Percentiles rank a stretch among this genome's conserved stretches.
Conservation (phyloP, 2,329 filamentous ascomycete genomes). For the Neonectria coccinea region DNA sequence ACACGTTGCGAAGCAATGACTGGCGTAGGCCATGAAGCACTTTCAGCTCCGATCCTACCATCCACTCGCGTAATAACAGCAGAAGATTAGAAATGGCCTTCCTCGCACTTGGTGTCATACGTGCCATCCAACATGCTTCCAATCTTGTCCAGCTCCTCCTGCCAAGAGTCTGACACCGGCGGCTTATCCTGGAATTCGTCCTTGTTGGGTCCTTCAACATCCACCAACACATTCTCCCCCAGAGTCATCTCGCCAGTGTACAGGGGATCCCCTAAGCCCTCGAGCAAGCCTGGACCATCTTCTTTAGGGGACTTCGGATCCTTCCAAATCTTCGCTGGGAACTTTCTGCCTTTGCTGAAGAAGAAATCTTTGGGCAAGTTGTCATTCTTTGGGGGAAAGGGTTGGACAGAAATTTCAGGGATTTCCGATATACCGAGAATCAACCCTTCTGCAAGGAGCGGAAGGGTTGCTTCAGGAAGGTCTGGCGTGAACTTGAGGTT, state of each 20-base stretch:
- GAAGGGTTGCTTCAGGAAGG: slow-evolving; percentile 36
- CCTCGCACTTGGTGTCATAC: neutral
- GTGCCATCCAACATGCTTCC: slow-evolving; percentile 39
- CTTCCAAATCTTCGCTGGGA: slow-evolving; percentile 31
- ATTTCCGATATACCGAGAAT: slow-evolving; percentile 49
- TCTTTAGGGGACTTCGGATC: slow-evolving; percentile 21
- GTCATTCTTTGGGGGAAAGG: slow-evolving; percentile 46
- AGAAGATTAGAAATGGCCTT: neutral
- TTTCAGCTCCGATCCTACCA: no score
- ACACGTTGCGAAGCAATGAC: no score
- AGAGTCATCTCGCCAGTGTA: slow-evolving; percentile 26
- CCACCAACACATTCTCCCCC: slow-evolving; percentile 37
- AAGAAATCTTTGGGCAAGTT: slow-evolving; percentile 31
- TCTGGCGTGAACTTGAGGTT: slow-evolving; percentile 25
- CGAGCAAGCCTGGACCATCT: slow-evolving; percentile 22
- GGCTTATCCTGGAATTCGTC: slow-evolving; percentile 31
- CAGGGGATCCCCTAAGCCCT: slow-evolving; percentile 3
- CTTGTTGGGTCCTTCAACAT: slow-evolving; percentile 37
- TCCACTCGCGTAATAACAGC: no score
- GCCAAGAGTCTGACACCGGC: slow-evolving; percentile 36
- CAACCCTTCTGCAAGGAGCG: slow-evolving; percentile 30
- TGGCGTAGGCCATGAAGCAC: no score
- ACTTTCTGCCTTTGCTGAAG: slow-evolving; percentile 17
- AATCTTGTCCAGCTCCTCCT: slow-evolving; percentile 39
- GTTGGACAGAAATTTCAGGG: slow-evolving; percentile 54